Conservation (phyloP, 345 rosid species). For the Firmiana major region DNA sequence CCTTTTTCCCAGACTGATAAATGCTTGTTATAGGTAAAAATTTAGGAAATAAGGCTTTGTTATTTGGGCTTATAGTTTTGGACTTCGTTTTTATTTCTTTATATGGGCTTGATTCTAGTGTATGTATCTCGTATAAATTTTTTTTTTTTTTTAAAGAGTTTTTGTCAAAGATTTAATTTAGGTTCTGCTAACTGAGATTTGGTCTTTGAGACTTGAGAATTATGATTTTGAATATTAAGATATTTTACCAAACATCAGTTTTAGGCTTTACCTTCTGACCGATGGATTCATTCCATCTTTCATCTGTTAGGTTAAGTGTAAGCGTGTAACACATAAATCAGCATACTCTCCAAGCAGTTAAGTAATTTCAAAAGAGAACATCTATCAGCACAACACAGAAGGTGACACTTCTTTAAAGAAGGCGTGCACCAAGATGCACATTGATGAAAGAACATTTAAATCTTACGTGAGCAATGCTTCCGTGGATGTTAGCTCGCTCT, state of each 20-base stretch:
- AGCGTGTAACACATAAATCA: neutral
- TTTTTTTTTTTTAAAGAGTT: too few relatives aligned
- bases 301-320: neutral
- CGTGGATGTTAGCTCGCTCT: slow-evolving; percentile 96
- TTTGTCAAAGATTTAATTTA: neutral
- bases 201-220: neutral
- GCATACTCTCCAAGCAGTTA: neutral
- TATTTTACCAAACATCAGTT: neutral
- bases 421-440: neutral
- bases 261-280: neutral
- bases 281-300: neutral
- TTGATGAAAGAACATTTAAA: slow-evolving; percentile 7
- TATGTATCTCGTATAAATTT: too few relatives aligned
- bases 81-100: too few relatives aligned
- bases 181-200: neutral
- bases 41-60: neutral
- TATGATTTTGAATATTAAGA: neutral
- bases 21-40: neutral
- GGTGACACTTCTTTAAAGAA: neutral
- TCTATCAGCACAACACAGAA: neutral
- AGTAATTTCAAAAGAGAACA: neutral
- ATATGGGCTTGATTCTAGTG: too few relatives aligned
- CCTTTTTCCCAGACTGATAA: too few relatives aligned
- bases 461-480: slow-evolving; percentile 80
- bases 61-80: too few relatives aligned